Base-by-base conservation (phyloP, 2,329 filamentous ascomycete genomes). In the Stenocarpella maydis region DNA sequence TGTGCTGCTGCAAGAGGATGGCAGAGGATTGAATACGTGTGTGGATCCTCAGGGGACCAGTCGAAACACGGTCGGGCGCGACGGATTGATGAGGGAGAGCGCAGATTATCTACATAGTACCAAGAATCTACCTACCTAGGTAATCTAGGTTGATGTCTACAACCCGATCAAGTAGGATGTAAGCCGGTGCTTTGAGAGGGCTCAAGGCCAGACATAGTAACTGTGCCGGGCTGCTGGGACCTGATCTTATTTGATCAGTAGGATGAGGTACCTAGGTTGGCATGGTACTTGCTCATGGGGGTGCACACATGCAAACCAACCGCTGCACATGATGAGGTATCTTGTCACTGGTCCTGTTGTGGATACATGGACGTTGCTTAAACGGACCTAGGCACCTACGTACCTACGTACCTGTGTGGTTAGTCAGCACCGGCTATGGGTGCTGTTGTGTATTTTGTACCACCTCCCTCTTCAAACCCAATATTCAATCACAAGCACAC, bases 161-260 rank as follows among this genome's bases (percentile, higher is more conserved):
- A n/a, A n/a, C n/a, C n/a, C n/a, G n/a, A n/a, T n/a, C n/a, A n/a
- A n/a, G n/a, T n/a, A n/a, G n/a, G n/a, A n/a, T n/a, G n/a, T n/a
- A n/a, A n/a, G n/a, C n/a, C n/a, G n/a, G n/a, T n/a, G 26, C 50
- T 53, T 21, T 31, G 49, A 34, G n/a, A 34, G 17, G 53, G 34
- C 53, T 24, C 21, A 17, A 39, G n/a, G 50, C 50, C 31, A 61
- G 41, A 26, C 55, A 26, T 47, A n/a, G n/a, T n/a, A 41, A 34
- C 41, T 34, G 55, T 61, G 55, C 58, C 41, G 41, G 41, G 19
- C 26, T 47, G 5, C 58, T 61, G 58, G 58, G 58, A 61, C 58
- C 58, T 37, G 58, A 61, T 47, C 26, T 61, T 61, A 47, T 47
- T n/a, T n/a, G n/a, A n/a, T n/a, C n/a, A n/a, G n/a, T 61, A 61